A percentile compares a stretch with the other conserved stretches of the same genome.
phyloP scores from a whole-genome alignment of 306 rosid genomes.

The Purshia tridentata region DNA sequence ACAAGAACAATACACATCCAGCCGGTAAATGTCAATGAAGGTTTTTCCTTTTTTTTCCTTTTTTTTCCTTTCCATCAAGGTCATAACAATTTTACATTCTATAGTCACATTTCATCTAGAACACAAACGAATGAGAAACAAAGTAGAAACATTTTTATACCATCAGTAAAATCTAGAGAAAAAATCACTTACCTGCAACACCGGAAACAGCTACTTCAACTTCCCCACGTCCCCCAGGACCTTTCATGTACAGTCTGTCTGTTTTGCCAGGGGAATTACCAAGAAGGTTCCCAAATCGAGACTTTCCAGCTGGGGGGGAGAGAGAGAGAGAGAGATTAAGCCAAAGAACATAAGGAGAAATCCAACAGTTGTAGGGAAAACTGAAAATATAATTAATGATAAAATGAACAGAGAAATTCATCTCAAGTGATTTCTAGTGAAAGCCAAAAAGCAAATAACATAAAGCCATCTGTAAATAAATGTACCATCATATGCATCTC shows the following conservation, averaged over 20 bases:
- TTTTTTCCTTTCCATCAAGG: neutral
- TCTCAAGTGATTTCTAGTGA: neutral
- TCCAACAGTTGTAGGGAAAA: neutral
- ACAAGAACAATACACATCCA: neutral
- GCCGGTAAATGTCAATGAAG: neutral
- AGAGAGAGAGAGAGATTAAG: neutral
- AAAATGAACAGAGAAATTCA: neutral
- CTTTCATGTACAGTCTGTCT: slow-evolving; percentile 94
- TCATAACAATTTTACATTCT: too few species aligned
- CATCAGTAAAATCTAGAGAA: slow-evolving; percentile 3
- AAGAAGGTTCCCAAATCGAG: slow-evolving; percentile 83
- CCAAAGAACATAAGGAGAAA: neutral
- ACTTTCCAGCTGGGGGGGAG: slow-evolving; percentile 63
- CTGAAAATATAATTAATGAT: neutral
- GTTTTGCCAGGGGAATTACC: slow-evolving; percentile 72
- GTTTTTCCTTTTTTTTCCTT: too few species aligned
- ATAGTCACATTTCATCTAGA: neutral
- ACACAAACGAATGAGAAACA: neutral
- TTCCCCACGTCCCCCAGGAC: slow-evolving; percentile 99
- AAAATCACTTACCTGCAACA: slow-evolving; percentile 59
- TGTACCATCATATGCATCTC: slow-evolving; percentile 94
- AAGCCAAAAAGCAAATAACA: slow-evolving; percentile 19
- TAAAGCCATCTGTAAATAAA: slow-evolving; percentile 10
- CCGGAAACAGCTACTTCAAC: slow-evolving; percentile 99
- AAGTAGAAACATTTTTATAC: neutral